Evolutionary conservation across 257 asterid genomes (phyloP).

Genomic region (Fraxinus pennsylvanica): DNA sequence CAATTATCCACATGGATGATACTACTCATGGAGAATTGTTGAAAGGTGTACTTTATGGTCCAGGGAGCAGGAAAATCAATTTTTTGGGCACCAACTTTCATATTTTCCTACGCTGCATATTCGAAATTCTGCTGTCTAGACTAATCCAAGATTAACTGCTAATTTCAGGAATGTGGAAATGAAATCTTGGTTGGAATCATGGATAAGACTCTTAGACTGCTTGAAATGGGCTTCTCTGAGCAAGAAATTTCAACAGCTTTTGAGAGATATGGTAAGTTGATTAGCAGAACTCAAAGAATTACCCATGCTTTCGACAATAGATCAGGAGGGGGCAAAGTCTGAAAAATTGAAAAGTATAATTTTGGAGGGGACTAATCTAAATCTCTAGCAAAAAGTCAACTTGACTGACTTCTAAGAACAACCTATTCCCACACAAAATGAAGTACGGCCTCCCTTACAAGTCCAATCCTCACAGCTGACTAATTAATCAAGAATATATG

Average conservation of each 20-base stretch:
- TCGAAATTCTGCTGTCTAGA: constrained; percentile 8
- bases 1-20: constrained; percentile 8
- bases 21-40: constrained; percentile 2
- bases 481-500: not conserved
- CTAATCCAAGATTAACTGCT: constrained; percentile 25
- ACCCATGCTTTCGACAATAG: not conserved
- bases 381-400: not conserved
- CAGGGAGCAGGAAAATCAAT: not conserved
- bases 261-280: constrained; percentile 78
- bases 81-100: not conserved
- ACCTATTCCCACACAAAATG: not conserved
- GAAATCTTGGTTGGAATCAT: constrained; percentile 80
- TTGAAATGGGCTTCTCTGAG: constrained; percentile 94
- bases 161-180: constrained; percentile 60
- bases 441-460: not conserved
- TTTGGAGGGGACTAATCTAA: not conserved
- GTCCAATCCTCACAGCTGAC: not conserved
- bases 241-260: constrained; percentile 76
- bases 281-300: constrained; percentile 15
- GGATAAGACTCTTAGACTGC: constrained; percentile 86
- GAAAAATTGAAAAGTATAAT: not conserved
- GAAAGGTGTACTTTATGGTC: not conserved
- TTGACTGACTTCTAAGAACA: not conserved
- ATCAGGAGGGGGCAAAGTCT: not conserved
- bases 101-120: constrained; percentile 15